Percentiles rank a stretch among this genome's conserved stretches.
Conservation (phyloP, 1,284 basidiomycete genomes). For the Ceraceosorus guamensis region DNA sequence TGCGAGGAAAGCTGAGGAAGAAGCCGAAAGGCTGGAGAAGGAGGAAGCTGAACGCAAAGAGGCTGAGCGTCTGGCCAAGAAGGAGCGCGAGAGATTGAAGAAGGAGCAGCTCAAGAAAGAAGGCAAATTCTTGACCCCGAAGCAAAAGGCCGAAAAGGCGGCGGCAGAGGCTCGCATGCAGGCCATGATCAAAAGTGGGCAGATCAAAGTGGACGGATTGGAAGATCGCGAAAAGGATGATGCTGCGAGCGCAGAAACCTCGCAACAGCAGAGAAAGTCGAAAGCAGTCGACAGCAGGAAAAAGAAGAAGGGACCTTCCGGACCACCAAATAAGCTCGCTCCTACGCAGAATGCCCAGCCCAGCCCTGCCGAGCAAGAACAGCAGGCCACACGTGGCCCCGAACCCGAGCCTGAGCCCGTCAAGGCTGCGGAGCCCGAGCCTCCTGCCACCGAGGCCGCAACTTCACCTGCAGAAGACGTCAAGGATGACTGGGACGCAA, state of each 20-base stretch:
- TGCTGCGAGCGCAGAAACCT: constrained; percentile 45
- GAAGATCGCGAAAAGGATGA: constrained; percentile 55
- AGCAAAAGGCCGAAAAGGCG: constrained; percentile 89
- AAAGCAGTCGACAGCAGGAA: constrained; percentile 73
- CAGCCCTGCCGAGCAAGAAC: constrained; percentile 32
- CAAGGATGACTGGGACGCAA: constrained; percentile 50
- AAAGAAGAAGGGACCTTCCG: constrained; percentile 59
- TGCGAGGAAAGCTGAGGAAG: constrained; percentile 36
- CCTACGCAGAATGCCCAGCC: constrained; percentile 6
- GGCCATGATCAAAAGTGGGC: constrained; percentile 77
- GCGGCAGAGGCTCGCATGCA: constrained; percentile 84
- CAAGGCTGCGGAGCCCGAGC: constrained; percentile 26
- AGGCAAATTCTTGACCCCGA: constrained; percentile 52
- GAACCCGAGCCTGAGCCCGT: constrained; percentile 36
- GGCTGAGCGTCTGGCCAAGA: constrained; percentile 38
- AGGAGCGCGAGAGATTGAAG: constrained; percentile 45
- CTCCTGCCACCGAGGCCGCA: constrained; percentile 35
- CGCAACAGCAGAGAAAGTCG: constrained; percentile 51
- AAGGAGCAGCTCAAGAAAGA: constrained; percentile 46
- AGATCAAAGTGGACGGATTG: constrained; percentile 78
- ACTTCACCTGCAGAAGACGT: constrained; percentile 39
- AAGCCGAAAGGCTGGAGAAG: constrained; percentile 42
- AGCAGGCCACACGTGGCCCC: constrained; percentile 2
- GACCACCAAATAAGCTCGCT: constrained; percentile 13
- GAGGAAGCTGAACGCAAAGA: constrained; percentile 45